Conservation (phyloP, 106 monocot genomes). For the Iris macrosiphon region DNA sequence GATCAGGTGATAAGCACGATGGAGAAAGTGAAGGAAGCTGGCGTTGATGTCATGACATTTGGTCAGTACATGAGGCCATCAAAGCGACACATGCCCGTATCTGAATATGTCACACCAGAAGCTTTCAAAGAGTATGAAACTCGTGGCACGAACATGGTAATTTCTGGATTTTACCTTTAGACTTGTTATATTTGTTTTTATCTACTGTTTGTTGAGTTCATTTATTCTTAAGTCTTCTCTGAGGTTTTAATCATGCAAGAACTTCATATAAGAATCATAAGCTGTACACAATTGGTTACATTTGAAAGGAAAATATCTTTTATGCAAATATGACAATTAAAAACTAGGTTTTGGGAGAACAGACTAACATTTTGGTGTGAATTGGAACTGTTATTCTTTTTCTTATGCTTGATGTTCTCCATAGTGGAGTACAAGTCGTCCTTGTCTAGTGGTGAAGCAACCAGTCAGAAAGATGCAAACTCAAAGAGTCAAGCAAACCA, state of each 20-base stretch:
- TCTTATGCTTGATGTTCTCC: too few species aligned
- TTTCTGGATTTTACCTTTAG: background rate
- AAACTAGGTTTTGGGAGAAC: background rate
- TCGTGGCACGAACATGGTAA: constrained; percentile 74
- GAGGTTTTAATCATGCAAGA: background rate
- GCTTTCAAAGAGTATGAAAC: constrained; percentile 66
- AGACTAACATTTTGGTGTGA: too few species aligned
- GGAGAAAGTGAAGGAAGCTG: constrained; percentile 76
- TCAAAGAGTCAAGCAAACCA: too few species aligned
- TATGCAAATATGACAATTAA: background rate
- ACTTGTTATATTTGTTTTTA: background rate
- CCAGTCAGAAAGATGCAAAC: too few species aligned
- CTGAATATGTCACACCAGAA: constrained; percentile 76
- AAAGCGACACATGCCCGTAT: constrained; percentile 84
- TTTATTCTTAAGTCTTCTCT: background rate
- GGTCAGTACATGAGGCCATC: constrained; percentile 91
- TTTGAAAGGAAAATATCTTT: background rate
- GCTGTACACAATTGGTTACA: background rate
- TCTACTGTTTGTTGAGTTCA: too few species aligned
- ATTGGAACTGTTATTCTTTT: too few species aligned
- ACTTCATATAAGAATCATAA: too few species aligned
- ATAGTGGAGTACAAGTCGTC: too few species aligned
- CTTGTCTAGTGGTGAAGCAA: too few species aligned
- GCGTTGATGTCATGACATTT: constrained; percentile 89
- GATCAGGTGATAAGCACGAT: constrained; percentile 72